A percentile compares a stretch with the other conserved stretches of the same genome.
Evolutionary conservation across 331 rosid genomes (phyloP).

Genomic region (Cydonia oblonga): DNA sequence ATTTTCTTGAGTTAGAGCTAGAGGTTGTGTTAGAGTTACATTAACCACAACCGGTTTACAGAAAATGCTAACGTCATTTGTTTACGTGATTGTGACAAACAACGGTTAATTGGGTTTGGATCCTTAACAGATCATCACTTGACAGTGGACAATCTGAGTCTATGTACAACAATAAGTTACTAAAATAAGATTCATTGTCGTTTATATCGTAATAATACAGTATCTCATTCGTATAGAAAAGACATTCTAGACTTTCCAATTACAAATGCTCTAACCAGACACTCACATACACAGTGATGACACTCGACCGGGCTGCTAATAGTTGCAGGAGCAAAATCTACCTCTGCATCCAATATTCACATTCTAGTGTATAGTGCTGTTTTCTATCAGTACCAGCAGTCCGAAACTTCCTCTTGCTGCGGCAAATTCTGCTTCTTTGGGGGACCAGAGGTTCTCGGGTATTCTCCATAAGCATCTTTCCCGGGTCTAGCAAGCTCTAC

Average conservation of each 20-base stretch:
- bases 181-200: not conserved
- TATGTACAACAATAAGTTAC: not conserved
- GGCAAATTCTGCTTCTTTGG: slow-evolving; percentile 44
- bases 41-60: not conserved
- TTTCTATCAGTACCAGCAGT: slow-evolving; percentile 70
- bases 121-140: no score
- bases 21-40: not conserved
- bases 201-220: no score
- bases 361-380: not conserved
- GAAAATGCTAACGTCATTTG: not conserved
- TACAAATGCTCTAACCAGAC: not conserved
- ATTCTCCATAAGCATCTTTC: slow-evolving; percentile 28
- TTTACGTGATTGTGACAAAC: not conserved
- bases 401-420: slow-evolving; percentile 50
- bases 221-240: no score
- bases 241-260: not conserved
- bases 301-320: not conserved
- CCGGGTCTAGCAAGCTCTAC: slow-evolving; percentile 63
- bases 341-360: not conserved
- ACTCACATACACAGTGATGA: not conserved
- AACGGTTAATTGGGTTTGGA: not conserved
- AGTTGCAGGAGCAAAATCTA: not conserved
- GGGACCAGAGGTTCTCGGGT: slow-evolving; percentile 54
- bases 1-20: not conserved
- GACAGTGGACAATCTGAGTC: not conserved